Base-by-base conservation (phyloP, 129 eudicot species). In the Heracleum sosnowskyi region DNA sequence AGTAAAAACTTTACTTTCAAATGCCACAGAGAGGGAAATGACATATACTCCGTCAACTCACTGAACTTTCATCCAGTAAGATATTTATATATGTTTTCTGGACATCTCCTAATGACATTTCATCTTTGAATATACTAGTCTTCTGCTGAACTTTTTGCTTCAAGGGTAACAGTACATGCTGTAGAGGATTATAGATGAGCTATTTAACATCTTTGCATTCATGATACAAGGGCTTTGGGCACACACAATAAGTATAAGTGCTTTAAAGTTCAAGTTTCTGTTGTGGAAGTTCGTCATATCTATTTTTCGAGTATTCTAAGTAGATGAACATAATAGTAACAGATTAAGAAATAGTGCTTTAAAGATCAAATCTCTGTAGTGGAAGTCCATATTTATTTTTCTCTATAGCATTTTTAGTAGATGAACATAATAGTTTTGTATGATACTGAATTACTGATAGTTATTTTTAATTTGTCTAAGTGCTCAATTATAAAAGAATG, bases 61-160 rank as follows among this genome's bases (percentile, higher is more conserved):
- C 86, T 96, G 72, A 92, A 83, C 83, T 96, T 96, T 76, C 99
- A 96, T 76, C 99, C 99, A 49, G 97, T 96, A 92, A 96, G 97
- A 74, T 78, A 18, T 77, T 55, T n/a, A 20, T 40, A 1, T 57
- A 24, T 41, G 51, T 24, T 72, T 31, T 69, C 20, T 37, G 74
- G 44, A 69, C 73, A 68, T 68, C 40, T 18, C 37, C 9, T 44
- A 12, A 2, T 44, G 47, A 44, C 47, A 44, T 44, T 11, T 44
- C 47, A 44, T 44, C 16, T 44, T 44, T 6, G 22, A 17, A 68
- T 34, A 36, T 11, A 3, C 73, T 68, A 17, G 60, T 68, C 73
- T 35, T 60, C 13, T 26, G 68, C 34, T 20, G 60, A 18, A 20
- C 60, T 49, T 49, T 49, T 49, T 0, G 9, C 60, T 49, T 49